Percentiles rank a stretch among this genome's conserved stretches.
phyloP scores from a whole-genome alignment of 495 filamentous ascomycete genomes.

The Penicillium tannophilum region DNA sequence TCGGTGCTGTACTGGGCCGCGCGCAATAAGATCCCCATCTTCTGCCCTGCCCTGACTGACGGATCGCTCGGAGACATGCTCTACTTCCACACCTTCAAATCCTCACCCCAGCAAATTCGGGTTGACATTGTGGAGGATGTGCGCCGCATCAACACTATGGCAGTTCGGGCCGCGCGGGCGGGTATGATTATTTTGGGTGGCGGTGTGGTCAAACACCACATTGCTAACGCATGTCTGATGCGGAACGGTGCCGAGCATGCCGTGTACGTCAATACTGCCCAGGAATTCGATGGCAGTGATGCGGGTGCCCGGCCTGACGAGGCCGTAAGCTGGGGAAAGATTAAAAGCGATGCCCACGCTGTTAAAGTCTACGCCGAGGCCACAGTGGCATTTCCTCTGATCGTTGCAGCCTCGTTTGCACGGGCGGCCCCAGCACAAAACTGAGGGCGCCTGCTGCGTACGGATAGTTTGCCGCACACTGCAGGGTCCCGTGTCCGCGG shows the following conservation, averaged over 20 bases:
- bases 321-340: slow-evolving; percentile 98
- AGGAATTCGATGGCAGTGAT: slow-evolving; percentile 97
- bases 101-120: slow-evolving; percentile 72
- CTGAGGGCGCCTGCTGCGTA: background rate
- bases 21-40: slow-evolving; percentile 91
- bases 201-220: slow-evolving; percentile 94
- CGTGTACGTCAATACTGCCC: slow-evolving; percentile 94
- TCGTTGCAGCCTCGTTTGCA: slow-evolving; percentile 93
- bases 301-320: slow-evolving; percentile 95
- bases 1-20: slow-evolving; percentile 94
- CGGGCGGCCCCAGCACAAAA: slow-evolving; percentile 23
- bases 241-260: slow-evolving; percentile 94
- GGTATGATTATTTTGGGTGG: slow-evolving; percentile 96
- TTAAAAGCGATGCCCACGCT: slow-evolving; percentile 79
- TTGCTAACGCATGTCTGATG: slow-evolving; percentile 96
- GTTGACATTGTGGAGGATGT: slow-evolving; percentile 92
- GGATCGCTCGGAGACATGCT: slow-evolving; percentile 96
- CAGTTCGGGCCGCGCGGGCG: slow-evolving; percentile 76
- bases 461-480: slow-evolving; percentile 9
- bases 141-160: slow-evolving; percentile 83
- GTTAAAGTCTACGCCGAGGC: slow-evolving; percentile 97
- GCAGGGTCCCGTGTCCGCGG: slow-evolving; percentile 21
- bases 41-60: slow-evolving; percentile 94
- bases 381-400: slow-evolving; percentile 88
- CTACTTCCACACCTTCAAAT: slow-evolving; percentile 92